Conservation (phyloP, 257 asterid genomes). For the Solanum appendiculatum region DNA sequence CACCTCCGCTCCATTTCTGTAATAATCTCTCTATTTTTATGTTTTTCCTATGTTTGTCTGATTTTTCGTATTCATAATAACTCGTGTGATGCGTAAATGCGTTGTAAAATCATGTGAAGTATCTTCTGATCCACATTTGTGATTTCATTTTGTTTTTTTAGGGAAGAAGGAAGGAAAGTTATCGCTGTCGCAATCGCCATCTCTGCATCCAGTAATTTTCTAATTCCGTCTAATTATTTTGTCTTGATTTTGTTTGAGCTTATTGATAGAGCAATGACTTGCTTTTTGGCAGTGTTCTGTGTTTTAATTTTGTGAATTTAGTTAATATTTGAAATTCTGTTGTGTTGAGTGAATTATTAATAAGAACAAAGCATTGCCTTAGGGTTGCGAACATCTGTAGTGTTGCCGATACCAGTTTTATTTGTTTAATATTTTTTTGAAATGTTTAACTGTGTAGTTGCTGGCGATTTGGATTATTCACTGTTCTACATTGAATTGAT, state of each 20-base stretch:
- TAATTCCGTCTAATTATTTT: background rate
- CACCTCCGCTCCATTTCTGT: background rate
- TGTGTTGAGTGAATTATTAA: background rate
- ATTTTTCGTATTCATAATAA: background rate
- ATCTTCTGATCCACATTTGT: background rate
- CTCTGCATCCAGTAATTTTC: constrained; percentile 13
- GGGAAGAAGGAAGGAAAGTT: constrained; percentile 2
- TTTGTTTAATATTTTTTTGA: background rate
- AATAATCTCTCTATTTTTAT: background rate
- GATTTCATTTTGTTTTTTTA: background rate
- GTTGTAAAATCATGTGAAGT: background rate
- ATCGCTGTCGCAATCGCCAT: background rate
- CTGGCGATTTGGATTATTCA: background rate
- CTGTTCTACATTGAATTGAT: background rate
- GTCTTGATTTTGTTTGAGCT: background rate
- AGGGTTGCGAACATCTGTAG: background rate
- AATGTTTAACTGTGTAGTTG: background rate
- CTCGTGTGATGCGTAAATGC: background rate
- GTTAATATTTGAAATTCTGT: background rate
- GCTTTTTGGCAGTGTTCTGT: background rate
- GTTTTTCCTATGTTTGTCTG: background rate
- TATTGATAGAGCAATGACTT: background rate
- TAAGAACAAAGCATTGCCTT: background rate
- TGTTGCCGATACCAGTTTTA: background rate
- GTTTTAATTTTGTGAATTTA: background rate